These are phyloP conservation scores for Saccharomyces hybrid DNA, from an alignment of 1,139 yeast genomes.

Conservation along the genomic window DNA sequence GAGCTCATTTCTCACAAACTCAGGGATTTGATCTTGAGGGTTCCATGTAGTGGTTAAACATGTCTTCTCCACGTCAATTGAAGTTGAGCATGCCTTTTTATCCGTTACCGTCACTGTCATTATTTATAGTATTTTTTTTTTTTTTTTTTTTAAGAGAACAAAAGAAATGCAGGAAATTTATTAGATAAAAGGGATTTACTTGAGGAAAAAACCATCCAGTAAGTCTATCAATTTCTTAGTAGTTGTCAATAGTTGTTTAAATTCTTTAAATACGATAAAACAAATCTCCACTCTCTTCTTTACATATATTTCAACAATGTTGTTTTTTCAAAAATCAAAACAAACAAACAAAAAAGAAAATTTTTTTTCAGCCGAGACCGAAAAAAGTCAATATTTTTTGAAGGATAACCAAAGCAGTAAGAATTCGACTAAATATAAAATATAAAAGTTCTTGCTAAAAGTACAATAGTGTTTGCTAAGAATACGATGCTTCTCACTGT, in stretches of 20 bases:
- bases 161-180: neutral
- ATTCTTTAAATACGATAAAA: neutral
- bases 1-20: conserved; percentile 17
- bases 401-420: too few relatives aligned
- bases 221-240: neutral
- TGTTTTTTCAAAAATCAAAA: neutral
- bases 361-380: too few relatives aligned
- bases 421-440: too few relatives aligned
- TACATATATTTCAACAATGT: neutral
- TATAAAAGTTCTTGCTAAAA: too few relatives aligned
- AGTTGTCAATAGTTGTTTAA: neutral
- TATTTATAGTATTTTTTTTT: neutral
- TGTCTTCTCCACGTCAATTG: neutral
- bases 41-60: conserved; percentile 17
- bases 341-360: neutral
- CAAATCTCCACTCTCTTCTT: neutral
- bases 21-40: conserved; percentile 28
- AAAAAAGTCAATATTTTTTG: too few relatives aligned
- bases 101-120: neutral
- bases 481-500: too few relatives aligned
- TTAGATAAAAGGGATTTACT: neutral
- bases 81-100: neutral
- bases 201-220: neutral
- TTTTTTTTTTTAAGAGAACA: neutral
- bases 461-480: too few relatives aligned